These are phyloP conservation scores for Podospora pseudocomata DNA, from an alignment of 495 filamentous ascomycete genomes.

Conservation along the genomic window DNA sequence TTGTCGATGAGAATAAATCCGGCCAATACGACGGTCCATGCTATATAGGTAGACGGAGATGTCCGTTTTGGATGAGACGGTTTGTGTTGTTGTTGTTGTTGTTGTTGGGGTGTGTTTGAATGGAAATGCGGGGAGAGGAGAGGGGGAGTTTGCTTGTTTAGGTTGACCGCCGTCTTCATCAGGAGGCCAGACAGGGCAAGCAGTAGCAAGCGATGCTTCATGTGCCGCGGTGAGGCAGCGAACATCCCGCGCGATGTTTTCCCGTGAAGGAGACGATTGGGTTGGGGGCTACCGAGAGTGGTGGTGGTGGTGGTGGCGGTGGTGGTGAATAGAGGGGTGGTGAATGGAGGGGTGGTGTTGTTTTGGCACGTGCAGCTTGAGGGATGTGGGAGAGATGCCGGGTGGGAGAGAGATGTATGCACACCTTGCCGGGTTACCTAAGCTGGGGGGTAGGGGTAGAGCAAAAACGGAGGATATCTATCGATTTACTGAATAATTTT, in stretches of 20 bases:
- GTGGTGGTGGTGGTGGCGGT: background rate
- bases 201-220: constrained; percentile 9
- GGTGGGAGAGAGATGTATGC: too few species aligned
- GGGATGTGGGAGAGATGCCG: background rate
- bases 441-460: background rate
- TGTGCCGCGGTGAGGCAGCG: background rate
- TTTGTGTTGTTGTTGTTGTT: too few species aligned
- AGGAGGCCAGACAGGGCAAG: background rate
- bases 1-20: background rate
- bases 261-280: background rate
- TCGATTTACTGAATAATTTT: constrained; percentile 2
- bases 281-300: background rate
- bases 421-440: too few species aligned
- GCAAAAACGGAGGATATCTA: background rate
- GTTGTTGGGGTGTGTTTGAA: background rate
- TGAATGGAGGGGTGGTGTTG: background rate
- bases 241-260: background rate
- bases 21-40: background rate
- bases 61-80: background rate
- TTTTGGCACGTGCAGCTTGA: background rate
- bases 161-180: background rate
- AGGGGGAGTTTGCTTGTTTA: background rate
- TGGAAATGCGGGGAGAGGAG: background rate
- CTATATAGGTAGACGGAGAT: background rate
- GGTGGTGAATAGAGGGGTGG: background rate